Conservation (phyloP, 495 filamentous ascomycete species). For the Aspergillus cristatus region DNA sequence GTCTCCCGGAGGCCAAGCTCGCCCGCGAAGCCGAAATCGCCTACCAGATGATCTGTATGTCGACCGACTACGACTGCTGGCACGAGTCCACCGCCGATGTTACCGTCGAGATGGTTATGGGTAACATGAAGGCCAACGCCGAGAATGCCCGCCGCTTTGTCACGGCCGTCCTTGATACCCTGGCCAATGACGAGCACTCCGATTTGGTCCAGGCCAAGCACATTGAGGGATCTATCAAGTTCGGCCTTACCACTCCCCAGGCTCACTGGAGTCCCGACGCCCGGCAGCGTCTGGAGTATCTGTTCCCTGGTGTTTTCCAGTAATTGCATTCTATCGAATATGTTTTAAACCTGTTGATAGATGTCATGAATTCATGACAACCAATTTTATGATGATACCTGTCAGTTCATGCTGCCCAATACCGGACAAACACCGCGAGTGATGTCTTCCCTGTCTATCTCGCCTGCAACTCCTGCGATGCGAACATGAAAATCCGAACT, state of each 20-base stretch:
- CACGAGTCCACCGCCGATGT: conserved; percentile 64
- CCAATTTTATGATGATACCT: no score
- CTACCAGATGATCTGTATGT: conserved; percentile 98
- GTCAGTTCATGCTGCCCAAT: no score
- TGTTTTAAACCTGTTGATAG: conserved; percentile 2
- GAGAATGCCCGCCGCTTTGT: conserved; percentile 79
- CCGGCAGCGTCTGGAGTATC: conserved; percentile 60
- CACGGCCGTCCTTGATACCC: conserved; percentile 76
- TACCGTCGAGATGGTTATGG: conserved; percentile 95
- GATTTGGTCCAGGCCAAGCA: conserved; percentile 71
- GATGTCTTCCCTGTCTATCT: no score
- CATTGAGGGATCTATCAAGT: conserved; percentile 46
- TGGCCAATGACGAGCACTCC: conserved; percentile 63
- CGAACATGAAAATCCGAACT: no score
- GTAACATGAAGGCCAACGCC: conserved; percentile 86
- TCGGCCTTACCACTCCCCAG: conserved; percentile 56
- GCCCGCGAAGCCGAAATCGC: conserved; percentile 92
- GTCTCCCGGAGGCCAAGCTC: conserved; percentile 92
- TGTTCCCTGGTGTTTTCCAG: conserved; percentile 55
- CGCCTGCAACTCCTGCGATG: no score
- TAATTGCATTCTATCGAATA: conserved; percentile 2
- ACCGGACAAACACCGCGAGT: no score
- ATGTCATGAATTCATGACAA: conserved; percentile 8
- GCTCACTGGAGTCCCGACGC: conserved; percentile 53
- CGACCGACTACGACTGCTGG: conserved; percentile 99